phyloP scores from a whole-genome alignment of 83 land plant species.

The Thuja plicata region DNA sequence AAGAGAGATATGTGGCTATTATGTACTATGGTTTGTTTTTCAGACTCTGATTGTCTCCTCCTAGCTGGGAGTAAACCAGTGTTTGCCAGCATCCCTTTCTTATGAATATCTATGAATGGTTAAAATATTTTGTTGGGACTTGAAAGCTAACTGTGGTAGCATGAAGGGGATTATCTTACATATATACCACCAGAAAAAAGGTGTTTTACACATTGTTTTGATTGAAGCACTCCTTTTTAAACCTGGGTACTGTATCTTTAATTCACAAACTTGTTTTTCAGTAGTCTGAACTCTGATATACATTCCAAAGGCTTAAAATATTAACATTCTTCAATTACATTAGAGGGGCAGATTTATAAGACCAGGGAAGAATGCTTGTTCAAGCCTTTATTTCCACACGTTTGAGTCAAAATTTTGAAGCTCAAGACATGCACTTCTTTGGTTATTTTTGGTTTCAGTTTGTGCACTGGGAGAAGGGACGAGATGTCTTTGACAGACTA shows the following conservation, averaged over 20 bases:
- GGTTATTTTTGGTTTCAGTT: slow-evolving; percentile 52
- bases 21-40: neutral
- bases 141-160: neutral
- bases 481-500: slow-evolving; percentile 95
- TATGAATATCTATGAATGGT: neutral
- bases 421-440: neutral
- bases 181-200: neutral
- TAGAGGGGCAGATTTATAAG: neutral
- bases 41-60: neutral
- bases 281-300: neutral
- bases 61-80: neutral
- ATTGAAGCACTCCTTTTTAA: neutral
- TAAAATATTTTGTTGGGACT: neutral
- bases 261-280: neutral
- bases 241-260: neutral
- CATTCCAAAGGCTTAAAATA: neutral
- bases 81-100: neutral
- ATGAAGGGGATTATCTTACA: neutral
- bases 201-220: neutral
- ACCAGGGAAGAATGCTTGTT: neutral
- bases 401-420: neutral
- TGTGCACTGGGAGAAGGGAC: slow-evolving; percentile 96
- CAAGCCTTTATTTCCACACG: neutral
- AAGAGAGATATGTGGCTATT: neutral
- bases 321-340: neutral